Conservation (phyloP, 2,329 filamentous ascomycete species). For the Tothia fuscella region DNA sequence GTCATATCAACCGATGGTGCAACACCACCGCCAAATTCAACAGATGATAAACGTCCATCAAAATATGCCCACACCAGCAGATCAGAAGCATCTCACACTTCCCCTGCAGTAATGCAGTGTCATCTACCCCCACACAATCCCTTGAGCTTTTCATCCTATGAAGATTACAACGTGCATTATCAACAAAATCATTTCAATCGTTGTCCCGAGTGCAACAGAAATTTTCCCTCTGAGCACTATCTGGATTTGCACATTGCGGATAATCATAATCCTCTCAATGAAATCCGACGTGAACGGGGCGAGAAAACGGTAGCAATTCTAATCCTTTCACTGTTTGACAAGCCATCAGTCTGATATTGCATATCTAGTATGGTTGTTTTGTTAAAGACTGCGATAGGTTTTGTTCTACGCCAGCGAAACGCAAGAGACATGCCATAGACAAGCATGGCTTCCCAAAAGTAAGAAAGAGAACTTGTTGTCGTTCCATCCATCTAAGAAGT, state of each 20-base stretch:
- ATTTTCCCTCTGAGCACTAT: constrained; percentile 76
- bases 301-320: constrained; percentile 63
- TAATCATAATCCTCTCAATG: constrained; percentile 72
- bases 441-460: constrained; percentile 80
- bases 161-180: constrained; percentile 83
- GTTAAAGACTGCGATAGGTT: constrained; percentile 77
- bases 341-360: neutral
- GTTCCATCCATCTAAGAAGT: constrained; percentile 19
- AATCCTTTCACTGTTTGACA: too few relatives aligned
- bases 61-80: constrained; percentile 13
- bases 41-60: constrained; percentile 3
- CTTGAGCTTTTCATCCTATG: constrained; percentile 59
- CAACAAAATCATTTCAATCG: constrained; percentile 68
- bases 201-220: constrained; percentile 72
- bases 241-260: constrained; percentile 80
- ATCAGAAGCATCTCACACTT: constrained; percentile 27
- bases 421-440: constrained; percentile 79
- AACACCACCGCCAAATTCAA: neutral
- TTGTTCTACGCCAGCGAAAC: constrained; percentile 72
- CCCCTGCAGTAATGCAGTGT: constrained; percentile 55
- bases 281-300: constrained; percentile 60
- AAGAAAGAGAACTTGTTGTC: constrained; percentile 11
- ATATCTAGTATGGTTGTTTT: constrained; percentile 67
- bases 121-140: constrained; percentile 68
- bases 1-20: constrained; percentile 14